Percentiles rank a stretch among this genome's conserved stretches.
phyloP scores from a whole-genome alignment of 2,329 filamentous ascomycete species.

The Cryphonectria japonica region DNA sequence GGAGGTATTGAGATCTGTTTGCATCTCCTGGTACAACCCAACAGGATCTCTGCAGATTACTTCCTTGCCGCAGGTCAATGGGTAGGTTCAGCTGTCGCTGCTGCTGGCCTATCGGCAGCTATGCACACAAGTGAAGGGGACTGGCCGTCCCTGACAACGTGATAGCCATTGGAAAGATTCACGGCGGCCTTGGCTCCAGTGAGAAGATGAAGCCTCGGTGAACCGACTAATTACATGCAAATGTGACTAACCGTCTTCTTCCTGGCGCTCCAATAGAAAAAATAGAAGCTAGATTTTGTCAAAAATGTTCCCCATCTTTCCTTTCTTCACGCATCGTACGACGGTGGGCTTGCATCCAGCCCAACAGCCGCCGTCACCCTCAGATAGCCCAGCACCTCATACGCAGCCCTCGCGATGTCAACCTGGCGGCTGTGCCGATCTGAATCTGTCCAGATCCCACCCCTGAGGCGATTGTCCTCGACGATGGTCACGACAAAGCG shows the following conservation, averaged over 20 bases:
- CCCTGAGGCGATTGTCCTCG: constrained; percentile 41
- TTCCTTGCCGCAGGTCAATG: too few species aligned
- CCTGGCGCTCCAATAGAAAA: background rate
- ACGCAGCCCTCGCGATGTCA: constrained; percentile 41
- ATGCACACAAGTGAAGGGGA: background rate
- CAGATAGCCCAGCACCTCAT: constrained; percentile 43
- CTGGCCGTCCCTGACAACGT: background rate
- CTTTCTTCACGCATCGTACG: constrained; percentile 31
- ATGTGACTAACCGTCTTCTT: background rate
- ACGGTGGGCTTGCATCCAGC: constrained; percentile 35
- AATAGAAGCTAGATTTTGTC: background rate
- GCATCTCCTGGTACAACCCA: too few species aligned
- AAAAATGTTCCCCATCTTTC: background rate
- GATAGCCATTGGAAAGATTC: background rate
- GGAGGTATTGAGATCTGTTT: constrained; percentile 54
- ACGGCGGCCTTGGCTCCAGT: background rate
- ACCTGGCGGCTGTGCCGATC: constrained; percentile 39
- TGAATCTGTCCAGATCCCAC: constrained; percentile 37
- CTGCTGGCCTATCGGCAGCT: background rate
- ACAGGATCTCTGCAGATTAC: too few species aligned
- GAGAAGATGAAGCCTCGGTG: background rate
- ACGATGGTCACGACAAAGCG: constrained; percentile 44
- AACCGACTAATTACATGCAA: background rate
- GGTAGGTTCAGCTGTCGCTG: too few species aligned
- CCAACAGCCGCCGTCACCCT: constrained; percentile 32